Evolutionary conservation across 495 filamentous ascomycete genomes (phyloP), one percentile per base, ranked within the genome.

Genomic region (Emericellopsis terricola): DNA sequence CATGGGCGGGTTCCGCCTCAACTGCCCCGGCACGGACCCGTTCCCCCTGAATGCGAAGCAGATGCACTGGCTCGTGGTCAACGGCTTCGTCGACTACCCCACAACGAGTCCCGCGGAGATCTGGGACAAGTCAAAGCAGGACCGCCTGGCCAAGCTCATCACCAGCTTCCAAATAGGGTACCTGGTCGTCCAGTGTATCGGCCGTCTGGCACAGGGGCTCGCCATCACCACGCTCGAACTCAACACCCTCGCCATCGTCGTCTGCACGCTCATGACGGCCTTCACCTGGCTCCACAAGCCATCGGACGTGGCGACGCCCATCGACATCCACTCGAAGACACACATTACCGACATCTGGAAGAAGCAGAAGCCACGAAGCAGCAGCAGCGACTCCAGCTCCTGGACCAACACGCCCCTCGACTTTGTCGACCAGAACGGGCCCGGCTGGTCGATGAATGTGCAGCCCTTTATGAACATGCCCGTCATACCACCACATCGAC

Each of bases 41-140:
- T 56, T 56, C 23, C 52, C 51, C 2, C 11, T 62, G 15, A 51
- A 49, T 27, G 43, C 47, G 11, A 45, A 47, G 26, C 52, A 60
- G 15, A n/a, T 62, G 1, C 39, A 41, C 28, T 60, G 46, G 24
- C 40, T 60, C 8, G 41, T 57, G 1, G 14, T 28, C 3, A n/a
- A 46, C 5, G 19, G 36, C 2, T 33, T 48, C 30, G 29, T 47
- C 2, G 29, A 19, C 8, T 41, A 9, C 19, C 29, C 15, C 8
- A 16, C 8, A 3, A 17, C 9, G 17, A 8, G 0, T 37, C 2
- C 19, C 29, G 34, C 47, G 15, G 46, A 51, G 21, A 53, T 60
- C 27, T 38, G 41, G 29, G 55, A 57, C 33, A 55, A 48, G 27
- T 54, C 48, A 34, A 60, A 57, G 31, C 33, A 37, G 15, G 48